Evolutionary conservation across 768 basidiomycete species (phyloP).

Genomic region (Cystobasidiopsis lactophilus): DNA sequence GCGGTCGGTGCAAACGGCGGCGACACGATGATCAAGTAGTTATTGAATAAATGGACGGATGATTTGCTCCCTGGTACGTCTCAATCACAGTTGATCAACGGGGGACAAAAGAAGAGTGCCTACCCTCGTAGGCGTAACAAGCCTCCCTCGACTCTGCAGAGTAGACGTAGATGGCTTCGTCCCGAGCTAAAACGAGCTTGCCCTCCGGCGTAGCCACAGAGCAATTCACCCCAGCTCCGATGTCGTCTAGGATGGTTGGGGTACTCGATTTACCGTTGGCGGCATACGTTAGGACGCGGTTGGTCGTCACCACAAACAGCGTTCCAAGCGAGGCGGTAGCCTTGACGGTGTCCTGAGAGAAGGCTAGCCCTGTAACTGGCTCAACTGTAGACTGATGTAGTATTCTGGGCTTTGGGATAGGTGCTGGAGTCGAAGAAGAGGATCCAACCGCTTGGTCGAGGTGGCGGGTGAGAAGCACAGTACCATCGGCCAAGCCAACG

Average conservation of each 20-base stretch:
- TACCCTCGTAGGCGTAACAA: conserved; percentile 82
- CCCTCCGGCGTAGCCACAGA: conserved; percentile 36
- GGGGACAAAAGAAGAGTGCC: conserved; percentile 1
- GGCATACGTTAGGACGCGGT: conserved; percentile 52
- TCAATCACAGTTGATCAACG: background rate
- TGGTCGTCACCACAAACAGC: conserved; percentile 73
- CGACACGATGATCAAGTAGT: conserved; percentile 68
- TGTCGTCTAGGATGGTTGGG: conserved; percentile 57
- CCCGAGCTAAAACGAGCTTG: conserved; percentile 54
- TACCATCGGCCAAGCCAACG: conserved; percentile 83
- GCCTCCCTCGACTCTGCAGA: conserved; percentile 57
- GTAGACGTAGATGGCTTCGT: conserved; percentile 79
- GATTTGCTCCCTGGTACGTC: conserved; percentile 15
- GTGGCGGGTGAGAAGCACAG: conserved; percentile 73
- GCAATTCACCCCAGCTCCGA: conserved; percentile 65
- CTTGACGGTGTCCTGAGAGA: conserved; percentile 33
- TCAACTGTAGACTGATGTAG: conserved; percentile 63
- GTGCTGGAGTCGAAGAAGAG: conserved; percentile 31
- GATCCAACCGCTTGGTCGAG: conserved; percentile 38
- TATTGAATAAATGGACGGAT: conserved; percentile 5
- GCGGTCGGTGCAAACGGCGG: conserved; percentile 54
- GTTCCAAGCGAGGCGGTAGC: conserved; percentile 31
- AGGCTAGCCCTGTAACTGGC: conserved; percentile 80
- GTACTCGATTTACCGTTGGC: conserved; percentile 37
- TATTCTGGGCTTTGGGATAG: conserved; percentile 63